phyloP scores from a whole-genome alignment of 2,329 filamentous ascomycete species.

The Fusarium phyllophilum region DNA sequence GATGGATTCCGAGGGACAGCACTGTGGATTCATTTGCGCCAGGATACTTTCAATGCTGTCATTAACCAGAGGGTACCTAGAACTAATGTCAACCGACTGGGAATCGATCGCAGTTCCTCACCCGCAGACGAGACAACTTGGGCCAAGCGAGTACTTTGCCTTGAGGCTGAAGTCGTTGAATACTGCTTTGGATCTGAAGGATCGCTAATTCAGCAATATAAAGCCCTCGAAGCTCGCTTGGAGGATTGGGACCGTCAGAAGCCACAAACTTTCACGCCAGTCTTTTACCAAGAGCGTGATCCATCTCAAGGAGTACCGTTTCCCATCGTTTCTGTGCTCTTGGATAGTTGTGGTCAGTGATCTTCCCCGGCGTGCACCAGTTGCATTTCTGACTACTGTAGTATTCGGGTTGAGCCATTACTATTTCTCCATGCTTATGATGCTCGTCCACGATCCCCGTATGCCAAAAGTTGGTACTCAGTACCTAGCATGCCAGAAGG shows the following conservation, averaged over 20 bases:
- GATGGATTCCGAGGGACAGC: background rate
- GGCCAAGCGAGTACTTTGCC: background rate
- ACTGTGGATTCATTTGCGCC: background rate
- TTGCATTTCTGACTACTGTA: background rate
- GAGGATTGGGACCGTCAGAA: background rate
- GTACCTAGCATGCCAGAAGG: background rate
- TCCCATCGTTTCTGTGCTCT: background rate
- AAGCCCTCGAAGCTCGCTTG: background rate
- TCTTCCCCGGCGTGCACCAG: fast-evolving
- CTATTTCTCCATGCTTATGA: background rate
- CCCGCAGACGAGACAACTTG: background rate
- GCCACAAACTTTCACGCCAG: background rate
- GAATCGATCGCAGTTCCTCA: background rate
- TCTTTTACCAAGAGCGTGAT: background rate
- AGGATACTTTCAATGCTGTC: background rate
- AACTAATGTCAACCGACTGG: background rate
- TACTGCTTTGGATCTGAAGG: background rate
- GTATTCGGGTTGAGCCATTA: background rate
- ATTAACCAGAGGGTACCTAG: background rate
- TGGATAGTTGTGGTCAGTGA: background rate
- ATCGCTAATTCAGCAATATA: background rate
- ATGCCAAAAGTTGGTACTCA: background rate
- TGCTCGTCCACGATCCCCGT: background rate
- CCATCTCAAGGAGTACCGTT: background rate
- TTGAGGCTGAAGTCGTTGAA: background rate